These are phyloP conservation scores for Eremochloa ophiuroides DNA, from an alignment of 176 grass and related monocot species.

Conservation along the genomic window DNA sequence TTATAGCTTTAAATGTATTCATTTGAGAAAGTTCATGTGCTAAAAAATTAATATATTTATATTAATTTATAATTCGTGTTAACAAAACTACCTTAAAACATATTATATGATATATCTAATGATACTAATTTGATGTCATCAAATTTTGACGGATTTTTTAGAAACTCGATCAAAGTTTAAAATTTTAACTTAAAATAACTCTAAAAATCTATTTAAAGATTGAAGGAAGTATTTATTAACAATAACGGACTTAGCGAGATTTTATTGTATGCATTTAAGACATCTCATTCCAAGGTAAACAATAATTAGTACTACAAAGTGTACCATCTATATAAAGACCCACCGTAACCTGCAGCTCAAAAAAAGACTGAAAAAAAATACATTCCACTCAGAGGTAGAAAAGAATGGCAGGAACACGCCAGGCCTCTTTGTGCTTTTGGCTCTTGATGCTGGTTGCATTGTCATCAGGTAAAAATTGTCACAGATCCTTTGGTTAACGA, in stretches of 20 bases:
- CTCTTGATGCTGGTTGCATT: background rate
- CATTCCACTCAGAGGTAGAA: background rate
- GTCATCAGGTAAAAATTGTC: background rate
- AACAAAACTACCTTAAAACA: too few relatives aligned
- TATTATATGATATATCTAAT: too few relatives aligned
- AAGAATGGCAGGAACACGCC: constrained; percentile 3
- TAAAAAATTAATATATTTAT: too few relatives aligned
- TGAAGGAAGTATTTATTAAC: background rate
- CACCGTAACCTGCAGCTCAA: background rate
- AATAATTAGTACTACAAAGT: background rate
- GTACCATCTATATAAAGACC: background rate
- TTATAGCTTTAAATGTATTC: too few relatives aligned
- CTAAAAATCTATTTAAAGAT: too few relatives aligned
- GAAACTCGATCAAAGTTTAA: too few relatives aligned
- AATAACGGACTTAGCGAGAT: background rate
- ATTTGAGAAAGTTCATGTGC: too few relatives aligned
- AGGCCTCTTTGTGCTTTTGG: background rate
- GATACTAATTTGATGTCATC: too few relatives aligned
- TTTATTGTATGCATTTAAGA: background rate
- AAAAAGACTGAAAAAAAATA: background rate
- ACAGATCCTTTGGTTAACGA: background rate
- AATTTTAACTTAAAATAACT: too few relatives aligned
- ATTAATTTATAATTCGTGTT: too few relatives aligned
- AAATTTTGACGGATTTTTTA: too few relatives aligned
- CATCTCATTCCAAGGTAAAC: background rate